A percentile compares a stretch with the other conserved stretches of the same genome.
phyloP scores from a whole-genome alignment of 805 yeast genomes.

The Saccharomycopsis schoenii region DNA sequence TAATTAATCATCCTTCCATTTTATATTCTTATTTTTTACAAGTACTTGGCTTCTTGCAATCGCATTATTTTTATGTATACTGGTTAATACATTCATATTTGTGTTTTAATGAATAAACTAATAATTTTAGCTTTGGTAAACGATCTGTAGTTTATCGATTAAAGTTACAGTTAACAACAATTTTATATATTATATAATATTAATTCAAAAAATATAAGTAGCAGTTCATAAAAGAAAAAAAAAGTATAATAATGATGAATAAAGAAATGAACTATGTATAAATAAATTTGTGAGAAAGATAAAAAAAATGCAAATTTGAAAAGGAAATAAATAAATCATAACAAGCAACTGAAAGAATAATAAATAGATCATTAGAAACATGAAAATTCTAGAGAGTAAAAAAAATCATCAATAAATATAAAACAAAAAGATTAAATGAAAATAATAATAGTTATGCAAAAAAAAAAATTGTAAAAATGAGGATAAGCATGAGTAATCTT shows the following conservation, averaged over 20 bases:
- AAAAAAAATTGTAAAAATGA: neutral
- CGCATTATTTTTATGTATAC: neutral
- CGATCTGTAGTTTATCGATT: too few species aligned
- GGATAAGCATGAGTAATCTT: neutral
- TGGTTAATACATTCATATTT: neutral
- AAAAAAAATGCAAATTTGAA: neutral
- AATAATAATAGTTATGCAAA: neutral
- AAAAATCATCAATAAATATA: neutral
- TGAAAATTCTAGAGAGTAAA: neutral
- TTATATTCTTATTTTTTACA: too few species aligned
- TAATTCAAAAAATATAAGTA: neutral
- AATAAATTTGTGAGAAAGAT: neutral
- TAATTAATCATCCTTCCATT: too few species aligned
- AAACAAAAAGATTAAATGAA: neutral
- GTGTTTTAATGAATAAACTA: neutral
- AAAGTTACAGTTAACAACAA: too few species aligned
- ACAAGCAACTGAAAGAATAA: constrained; percentile 1
- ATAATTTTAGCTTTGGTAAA: too few species aligned
- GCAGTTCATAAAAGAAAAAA: neutral
- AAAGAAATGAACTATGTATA: neutral
- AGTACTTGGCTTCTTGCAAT: neutral
- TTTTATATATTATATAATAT: neutral
- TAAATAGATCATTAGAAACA: constrained; percentile 1
- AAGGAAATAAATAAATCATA: neutral
- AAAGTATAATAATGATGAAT: neutral